Base-by-base conservation (phyloP, 768 basidiomycete genomes). In the Leccinum variicolor region DNA sequence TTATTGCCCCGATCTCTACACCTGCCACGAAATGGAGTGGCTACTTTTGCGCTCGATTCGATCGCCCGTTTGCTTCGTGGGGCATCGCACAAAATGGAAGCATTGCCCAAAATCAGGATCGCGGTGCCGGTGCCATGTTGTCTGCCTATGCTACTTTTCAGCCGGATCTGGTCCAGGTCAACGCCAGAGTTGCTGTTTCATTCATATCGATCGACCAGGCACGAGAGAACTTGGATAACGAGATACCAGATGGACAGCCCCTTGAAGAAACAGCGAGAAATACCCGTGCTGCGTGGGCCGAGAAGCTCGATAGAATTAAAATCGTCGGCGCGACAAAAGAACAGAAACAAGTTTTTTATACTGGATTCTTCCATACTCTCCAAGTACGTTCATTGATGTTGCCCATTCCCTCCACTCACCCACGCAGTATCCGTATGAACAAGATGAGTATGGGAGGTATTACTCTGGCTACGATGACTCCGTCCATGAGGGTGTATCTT, bases 391-490 rank as follows among this genome's bases (percentile, higher is more conserved):
- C 34, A 19, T 52, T 7, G 15, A 4, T 45, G 4, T 54, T 31
- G 7, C 17, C 9, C 41, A 2, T 26, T 14, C 15, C 41, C 2
- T 25, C 34, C 49, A 8, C 62, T 45, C 43, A 59, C 29, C 62
- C 25, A 53, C 53, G 0, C 70, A 92, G 83, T 92, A 90, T 61
- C 91, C 91, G 0, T 87, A 86, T 63, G 89, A 92, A 65, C 82
- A 88, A 58, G 76, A 79, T 60, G 90, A 92, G 67, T 74, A 79
- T 39, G 81, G 81, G 4, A 67, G 64, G 7, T 92, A 92, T 69
- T 93, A 87, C 69, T 92, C 90, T 6, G 91, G 83, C 1, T 92
- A 92, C 57, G 85, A 89, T 55, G 82, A 87, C 52, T 58, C 71
- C 6, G 71, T 92, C 0, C 87, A 90, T 50, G 67, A 79, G 28